Percentiles rank a stretch among this genome's conserved stretches.
phyloP scores from a whole-genome alignment of 306 rosid species.

The Macrotyloma uniflorum region DNA sequence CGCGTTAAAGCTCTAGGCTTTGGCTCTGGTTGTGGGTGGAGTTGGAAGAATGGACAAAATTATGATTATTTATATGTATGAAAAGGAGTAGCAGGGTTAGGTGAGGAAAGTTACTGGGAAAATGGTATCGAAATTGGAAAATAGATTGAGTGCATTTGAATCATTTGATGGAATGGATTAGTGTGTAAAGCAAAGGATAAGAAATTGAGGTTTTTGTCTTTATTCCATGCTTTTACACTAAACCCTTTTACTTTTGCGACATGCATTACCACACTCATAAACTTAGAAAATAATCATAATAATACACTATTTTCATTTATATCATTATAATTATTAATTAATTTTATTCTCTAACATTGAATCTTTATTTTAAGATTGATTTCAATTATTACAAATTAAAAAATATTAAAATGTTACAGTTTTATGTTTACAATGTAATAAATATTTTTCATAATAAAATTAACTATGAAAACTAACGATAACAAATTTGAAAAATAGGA shows the following conservation, averaged over 20 bases:
- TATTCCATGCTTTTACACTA: constrained; percentile 37
- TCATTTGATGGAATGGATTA: constrained; percentile 36
- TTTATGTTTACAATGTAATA: not conserved
- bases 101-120: constrained; percentile 45
- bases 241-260: constrained; percentile 41
- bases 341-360: not conserved
- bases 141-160: constrained; percentile 48
- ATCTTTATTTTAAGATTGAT: not conserved
- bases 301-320: not conserved
- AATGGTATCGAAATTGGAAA: constrained; percentile 29
- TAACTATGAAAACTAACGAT: not conserved
- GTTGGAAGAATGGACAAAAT: constrained; percentile 21
- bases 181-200: constrained; percentile 47
- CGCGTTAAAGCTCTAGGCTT: constrained; percentile 22
- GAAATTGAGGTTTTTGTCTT: constrained; percentile 39
- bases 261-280: not conserved
- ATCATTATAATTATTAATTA: not conserved
- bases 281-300: not conserved
- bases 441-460: not conserved
- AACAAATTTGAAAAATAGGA: not conserved
- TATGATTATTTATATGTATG: not conserved
- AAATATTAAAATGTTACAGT: not conserved
- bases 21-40: constrained; percentile 7
- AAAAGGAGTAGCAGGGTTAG: constrained; percentile 42
- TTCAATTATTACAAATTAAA: not conserved